Evolutionary conservation across 768 basidiomycete genomes (phyloP).

Genomic region (Trametes cinnabarina): DNA sequence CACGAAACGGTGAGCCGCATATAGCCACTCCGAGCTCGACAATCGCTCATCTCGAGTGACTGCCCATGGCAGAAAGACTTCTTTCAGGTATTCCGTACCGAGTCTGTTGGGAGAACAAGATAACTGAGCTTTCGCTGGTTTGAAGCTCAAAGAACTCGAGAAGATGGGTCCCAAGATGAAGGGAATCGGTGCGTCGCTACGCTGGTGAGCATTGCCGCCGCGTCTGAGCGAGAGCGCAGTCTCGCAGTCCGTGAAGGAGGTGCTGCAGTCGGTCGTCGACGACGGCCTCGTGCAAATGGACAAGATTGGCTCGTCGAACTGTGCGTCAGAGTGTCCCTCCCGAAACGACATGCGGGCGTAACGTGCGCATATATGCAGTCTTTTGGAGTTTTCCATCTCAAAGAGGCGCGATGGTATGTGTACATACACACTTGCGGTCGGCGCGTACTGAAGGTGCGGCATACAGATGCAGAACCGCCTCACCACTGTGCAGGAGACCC

Average conservation of each 20-base stretch:
- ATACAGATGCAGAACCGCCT: slow-evolving; percentile 58
- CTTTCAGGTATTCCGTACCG: slow-evolving; percentile 49
- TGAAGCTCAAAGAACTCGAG: slow-evolving; percentile 86
- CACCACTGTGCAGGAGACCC: slow-evolving; percentile 47
- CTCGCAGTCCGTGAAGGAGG: slow-evolving; percentile 89
- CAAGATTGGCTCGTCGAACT: slow-evolving; percentile 94
- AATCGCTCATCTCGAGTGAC: not conserved
- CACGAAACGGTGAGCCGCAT: slow-evolving; percentile 71
- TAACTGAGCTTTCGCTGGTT: not conserved
- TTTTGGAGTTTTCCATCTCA: slow-evolving; percentile 97
- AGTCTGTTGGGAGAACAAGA: not conserved
- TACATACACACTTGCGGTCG: too few relatives aligned
- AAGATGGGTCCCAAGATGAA: slow-evolving; percentile 87
- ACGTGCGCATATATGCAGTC: slow-evolving; percentile 48
- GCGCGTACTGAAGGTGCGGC: not conserved
- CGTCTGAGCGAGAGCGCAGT: slow-evolving; percentile 42
- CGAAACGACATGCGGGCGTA: not conserved
- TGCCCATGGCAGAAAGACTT: slow-evolving; percentile 66
- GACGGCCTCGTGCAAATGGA: slow-evolving; percentile 84
- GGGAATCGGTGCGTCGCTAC: slow-evolving; percentile 66
- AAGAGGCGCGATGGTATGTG: slow-evolving; percentile 66
- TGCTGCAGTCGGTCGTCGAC: slow-evolving; percentile 81
- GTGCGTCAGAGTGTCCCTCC: slow-evolving; percentile 43
- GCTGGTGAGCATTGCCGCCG: not conserved
- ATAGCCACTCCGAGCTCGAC: not conserved